Evolutionary conservation across 2,329 filamentous ascomycete species (phyloP).

Genomic region (Leptographium radiaticola): DNA sequence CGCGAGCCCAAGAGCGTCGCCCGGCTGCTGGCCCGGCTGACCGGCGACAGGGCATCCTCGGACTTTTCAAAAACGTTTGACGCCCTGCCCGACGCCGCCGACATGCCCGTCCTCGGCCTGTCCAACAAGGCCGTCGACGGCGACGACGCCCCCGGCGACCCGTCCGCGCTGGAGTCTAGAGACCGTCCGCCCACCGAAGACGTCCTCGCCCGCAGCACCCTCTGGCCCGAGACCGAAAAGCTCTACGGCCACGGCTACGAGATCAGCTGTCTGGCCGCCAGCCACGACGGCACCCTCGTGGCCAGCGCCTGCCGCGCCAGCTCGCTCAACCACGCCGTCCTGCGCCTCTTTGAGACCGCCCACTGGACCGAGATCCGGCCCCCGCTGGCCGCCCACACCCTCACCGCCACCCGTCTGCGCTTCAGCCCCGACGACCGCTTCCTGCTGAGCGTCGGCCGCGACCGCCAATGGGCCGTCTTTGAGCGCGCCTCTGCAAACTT

Average conservation of each 20-base stretch:
- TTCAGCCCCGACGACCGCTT: constrained; percentile 60
- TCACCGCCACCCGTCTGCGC: constrained; percentile 71
- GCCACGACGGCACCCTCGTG: constrained; percentile 59
- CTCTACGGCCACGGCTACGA: constrained; percentile 97
- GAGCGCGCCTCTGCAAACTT: constrained; percentile 27
- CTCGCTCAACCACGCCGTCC: constrained; percentile 86
- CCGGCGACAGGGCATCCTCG: constrained; percentile 27
- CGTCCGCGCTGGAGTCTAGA: constrained; percentile 13
- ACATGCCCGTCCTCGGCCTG: constrained; percentile 86
- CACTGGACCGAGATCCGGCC: constrained; percentile 82
- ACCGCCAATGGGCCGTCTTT: constrained; percentile 85
- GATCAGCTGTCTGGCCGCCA: constrained; percentile 74
- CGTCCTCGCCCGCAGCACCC: constrained; percentile 72
- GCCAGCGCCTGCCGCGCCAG: constrained; percentile 90
- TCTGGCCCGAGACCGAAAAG: constrained; percentile 95
- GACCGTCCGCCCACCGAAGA: constrained; percentile 75
- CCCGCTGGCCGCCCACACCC: constrained; percentile 67
- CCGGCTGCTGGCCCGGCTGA: constrained; percentile 54
- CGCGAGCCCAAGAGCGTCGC: constrained; percentile 77
- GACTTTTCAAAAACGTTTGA: constrained; percentile 18
- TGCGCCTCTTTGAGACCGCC: constrained; percentile 76
- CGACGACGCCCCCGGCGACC: constrained; percentile 19
- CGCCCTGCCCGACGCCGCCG: constrained; percentile 70
- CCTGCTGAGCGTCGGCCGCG: constrained; percentile 75
- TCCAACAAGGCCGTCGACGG: constrained; percentile 79